Base-by-base conservation (phyloP, 2,329 filamentous ascomycete species). In the Colletotrichum falcatum region DNA sequence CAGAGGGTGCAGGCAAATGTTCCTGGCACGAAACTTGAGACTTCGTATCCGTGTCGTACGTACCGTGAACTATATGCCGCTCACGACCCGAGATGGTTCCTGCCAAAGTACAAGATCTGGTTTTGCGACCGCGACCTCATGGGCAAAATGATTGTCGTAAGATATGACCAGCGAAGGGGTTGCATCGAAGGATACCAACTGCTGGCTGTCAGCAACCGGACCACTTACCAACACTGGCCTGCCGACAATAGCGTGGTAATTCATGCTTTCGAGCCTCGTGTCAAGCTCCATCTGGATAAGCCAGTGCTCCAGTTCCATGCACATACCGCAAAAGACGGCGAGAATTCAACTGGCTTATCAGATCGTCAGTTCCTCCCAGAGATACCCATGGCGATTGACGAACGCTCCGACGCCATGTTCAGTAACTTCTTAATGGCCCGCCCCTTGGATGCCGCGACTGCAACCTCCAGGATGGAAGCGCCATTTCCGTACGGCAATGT, bases 51-150 rank as follows among this genome's bases (percentile, higher is more conserved):
- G 8, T 90, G 87, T 75, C 74, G 81, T 2, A 90, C 85, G 30
- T 97, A 91, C 80, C 89, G 88, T 67, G 86, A 92, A 33, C 87
- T 97, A 2, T 97, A 92, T 78, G 83, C 87, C 51, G 86, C 90
- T 26, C 92, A 96, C 78, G 88, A 96, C 73, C 91, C 92, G 0
- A 89, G 91, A 75, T 98, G 95, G 95, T 97, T 97, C 76, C 84
- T 98, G 1, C 86, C 93, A 0, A 89, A 88, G 61, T 85, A 93
- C 77, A 95, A 93, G 79, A 84, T 98, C 73, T 98, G 95, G 95
- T 95, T 97, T 77, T 88, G 90, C 70, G 94, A 97, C 79, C 86
- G 85, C 2, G 87, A 90, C 37, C 86, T 94, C 58, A 91, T 88
- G 1, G 95, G 95, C 0, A 92, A 92, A 77, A 80, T 97, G 51